These are phyloP conservation scores for Trifolium dubium DNA, from an alignment of 306 rosid species.

Conservation along the genomic window DNA sequence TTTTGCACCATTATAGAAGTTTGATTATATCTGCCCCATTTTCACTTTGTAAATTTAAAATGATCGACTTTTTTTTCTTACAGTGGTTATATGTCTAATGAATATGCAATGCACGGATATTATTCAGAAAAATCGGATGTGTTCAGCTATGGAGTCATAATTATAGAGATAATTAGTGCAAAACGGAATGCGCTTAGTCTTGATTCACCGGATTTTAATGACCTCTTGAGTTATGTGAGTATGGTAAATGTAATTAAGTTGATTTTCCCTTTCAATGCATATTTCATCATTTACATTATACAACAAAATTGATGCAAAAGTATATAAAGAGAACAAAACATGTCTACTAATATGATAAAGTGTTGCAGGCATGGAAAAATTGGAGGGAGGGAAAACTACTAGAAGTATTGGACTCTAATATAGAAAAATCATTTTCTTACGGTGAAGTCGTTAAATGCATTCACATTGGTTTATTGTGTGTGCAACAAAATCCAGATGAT, in stretches of 20 bases:
- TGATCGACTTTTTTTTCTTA: background rate
- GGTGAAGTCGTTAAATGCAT: background rate
- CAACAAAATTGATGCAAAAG: too few species aligned
- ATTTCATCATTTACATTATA: background rate
- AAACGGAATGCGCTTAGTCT: background rate
- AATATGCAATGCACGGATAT: slow-evolving; percentile 24
- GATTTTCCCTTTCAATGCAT: background rate
- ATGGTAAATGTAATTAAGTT: too few species aligned
- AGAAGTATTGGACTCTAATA: background rate
- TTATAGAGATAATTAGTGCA: slow-evolving; percentile 6
- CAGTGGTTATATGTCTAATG: slow-evolving; percentile 9
- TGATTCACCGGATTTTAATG: background rate
- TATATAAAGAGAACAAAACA: too few species aligned
- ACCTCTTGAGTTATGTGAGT: slow-evolving; percentile 12
- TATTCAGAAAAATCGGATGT: slow-evolving; percentile 19
- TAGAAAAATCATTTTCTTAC: background rate
- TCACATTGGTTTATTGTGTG: background rate
- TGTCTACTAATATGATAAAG: background rate
- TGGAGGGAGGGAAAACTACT: background rate
- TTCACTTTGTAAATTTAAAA: background rate
- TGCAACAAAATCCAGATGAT: background rate
- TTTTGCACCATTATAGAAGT: background rate
- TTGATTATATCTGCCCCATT: background rate
- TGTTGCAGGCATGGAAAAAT: background rate
- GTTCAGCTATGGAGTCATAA: slow-evolving; percentile 5